These are phyloP conservation scores for Penicillium digitatum DNA, from an alignment of 2,329 filamentous ascomycete species.

Conservation along the genomic window DNA sequence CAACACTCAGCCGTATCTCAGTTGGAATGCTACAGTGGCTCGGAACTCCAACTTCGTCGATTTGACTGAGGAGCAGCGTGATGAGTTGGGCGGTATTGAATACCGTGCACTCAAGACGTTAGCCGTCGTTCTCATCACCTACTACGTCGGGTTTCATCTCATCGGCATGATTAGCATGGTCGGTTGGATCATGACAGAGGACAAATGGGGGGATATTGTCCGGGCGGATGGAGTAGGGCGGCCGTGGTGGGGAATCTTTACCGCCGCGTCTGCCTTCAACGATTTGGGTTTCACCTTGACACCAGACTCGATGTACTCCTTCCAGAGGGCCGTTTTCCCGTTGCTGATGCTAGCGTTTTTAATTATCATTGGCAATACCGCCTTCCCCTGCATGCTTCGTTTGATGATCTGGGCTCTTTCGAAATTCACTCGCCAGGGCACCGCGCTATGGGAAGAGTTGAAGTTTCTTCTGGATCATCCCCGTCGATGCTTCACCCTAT, in stretches of 20 bases:
- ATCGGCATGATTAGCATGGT: constrained; percentile 69
- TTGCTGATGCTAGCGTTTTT: constrained; percentile 77
- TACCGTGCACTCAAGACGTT: constrained; percentile 88
- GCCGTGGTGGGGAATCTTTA: constrained; percentile 91
- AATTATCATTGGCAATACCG: constrained; percentile 92
- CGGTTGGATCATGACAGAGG: constrained; percentile 71
- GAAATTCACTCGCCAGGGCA: constrained; percentile 60
- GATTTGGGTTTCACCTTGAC: constrained; percentile 93
- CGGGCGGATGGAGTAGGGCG: constrained; percentile 57
- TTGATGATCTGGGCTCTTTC: constrained; percentile 84
- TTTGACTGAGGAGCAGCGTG: constrained; percentile 81
- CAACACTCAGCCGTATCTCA: constrained; percentile 78
- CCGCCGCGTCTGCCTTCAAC: constrained; percentile 81
- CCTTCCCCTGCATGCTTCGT: constrained; percentile 89
- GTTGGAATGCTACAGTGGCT: constrained; percentile 86
- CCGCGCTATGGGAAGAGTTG: constrained; percentile 81
- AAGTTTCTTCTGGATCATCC: constrained; percentile 90
- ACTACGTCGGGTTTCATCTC: constrained; percentile 79
- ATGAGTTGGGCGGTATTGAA: constrained; percentile 93
- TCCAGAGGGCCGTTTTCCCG: constrained; percentile 70
- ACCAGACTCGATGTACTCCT: constrained; percentile 89
- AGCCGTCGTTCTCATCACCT: constrained; percentile 69
- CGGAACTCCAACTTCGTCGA: constrained; percentile 91
- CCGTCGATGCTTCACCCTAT: constrained; percentile 87
- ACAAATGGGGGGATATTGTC: constrained; percentile 64